Base-by-base conservation (phyloP, 2,329 filamentous ascomycete genomes). In the Fusarium chaquense region DNA sequence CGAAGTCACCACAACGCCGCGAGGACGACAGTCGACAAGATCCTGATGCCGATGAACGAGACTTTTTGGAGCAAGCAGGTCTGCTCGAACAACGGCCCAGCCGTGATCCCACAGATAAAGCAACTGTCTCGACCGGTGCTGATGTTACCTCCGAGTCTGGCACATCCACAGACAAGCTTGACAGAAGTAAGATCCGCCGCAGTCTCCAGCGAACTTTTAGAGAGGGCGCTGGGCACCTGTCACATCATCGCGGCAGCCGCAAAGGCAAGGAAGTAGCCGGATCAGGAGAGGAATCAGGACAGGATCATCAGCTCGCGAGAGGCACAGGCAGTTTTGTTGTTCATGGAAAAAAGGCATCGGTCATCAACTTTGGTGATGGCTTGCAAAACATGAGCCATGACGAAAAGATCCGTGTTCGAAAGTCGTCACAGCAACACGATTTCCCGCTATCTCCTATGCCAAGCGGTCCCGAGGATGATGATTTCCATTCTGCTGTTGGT, bases 261-360 rank as follows among this genome's bases (percentile, higher is more conserved):
- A 94, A 91, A 78, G 90, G 91, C 52, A 93, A 90, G 75, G 93
- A 97, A 51, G 59, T 72, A 3, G 63, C 64, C 5, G 73, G 68
- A 10, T 60, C 73, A 75, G 50, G 78, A 75, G 76, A 84, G 20
- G 80, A 85, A 75, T 62, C 76, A 67, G 69, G 78, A 67, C 74
- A 86, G 81, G 83, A 91, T 38, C 91, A 93, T 71, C 89, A 91
- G 13, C 84, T 99, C 15, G 85, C 91, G 9, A 89, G 96, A 49
- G 91, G 91, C 15, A 89, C 92, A 15, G 93, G 93, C 7, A 97
- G 93, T 74, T 99, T 99, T 78, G 97, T 96, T 6, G 90, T 99
- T 6, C 96, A 99, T 76, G 95, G 96, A 65, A 99, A 98, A 83
- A 98, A 99, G 80, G 96, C 96, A 4, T 97, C 94, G 1, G 93